Evolutionary conservation across 345 rosid genomes (phyloP).

Genomic region (Eucalyptus lansdowneana): DNA sequence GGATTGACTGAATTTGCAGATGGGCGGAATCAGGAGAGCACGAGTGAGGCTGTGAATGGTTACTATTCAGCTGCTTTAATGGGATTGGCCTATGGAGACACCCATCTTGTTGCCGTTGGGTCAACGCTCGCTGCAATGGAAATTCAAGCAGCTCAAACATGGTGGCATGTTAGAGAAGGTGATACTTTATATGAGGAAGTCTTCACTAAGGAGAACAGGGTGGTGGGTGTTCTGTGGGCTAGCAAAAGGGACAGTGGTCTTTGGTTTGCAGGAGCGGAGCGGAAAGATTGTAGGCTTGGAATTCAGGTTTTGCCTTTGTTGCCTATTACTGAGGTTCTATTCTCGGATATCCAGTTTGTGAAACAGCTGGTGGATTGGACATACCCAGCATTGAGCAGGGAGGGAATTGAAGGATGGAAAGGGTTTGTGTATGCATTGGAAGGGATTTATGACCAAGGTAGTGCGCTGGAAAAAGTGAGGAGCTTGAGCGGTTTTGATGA

Average conservation of each 20-base stretch:
- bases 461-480: slow-evolving; percentile 50
- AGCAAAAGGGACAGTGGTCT: slow-evolving; percentile 86
- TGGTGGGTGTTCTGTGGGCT: slow-evolving; percentile 83
- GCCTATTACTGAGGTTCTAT: slow-evolving; percentile 63
- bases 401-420: slow-evolving; percentile 85
- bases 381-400: slow-evolving; percentile 53
- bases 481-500: slow-evolving; percentile 50
- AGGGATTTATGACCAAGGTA: slow-evolving; percentile 50
- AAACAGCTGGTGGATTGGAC: slow-evolving; percentile 80
- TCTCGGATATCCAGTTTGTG: slow-evolving; percentile 45
- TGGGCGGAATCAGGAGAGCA: slow-evolving; percentile 88
- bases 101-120: slow-evolving; percentile 53
- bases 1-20: slow-evolving; percentile 81
- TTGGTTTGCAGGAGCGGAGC: slow-evolving; percentile 79
- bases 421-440: slow-evolving; percentile 81
- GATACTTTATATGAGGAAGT: slow-evolving; percentile 41
- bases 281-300: slow-evolving; percentile 81
- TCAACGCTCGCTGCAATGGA: slow-evolving; percentile 63
- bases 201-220: slow-evolving; percentile 64
- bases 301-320: slow-evolving; percentile 71
- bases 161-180: slow-evolving; percentile 86
- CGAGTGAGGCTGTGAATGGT: slow-evolving; percentile 87
- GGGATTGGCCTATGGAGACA: slow-evolving; percentile 91
- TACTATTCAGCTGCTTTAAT: slow-evolving; percentile 88
- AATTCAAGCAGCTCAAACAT: slow-evolving; percentile 77